Conservation (phyloP, 768 basidiomycete species). For the Tylopilus felleus region DNA sequence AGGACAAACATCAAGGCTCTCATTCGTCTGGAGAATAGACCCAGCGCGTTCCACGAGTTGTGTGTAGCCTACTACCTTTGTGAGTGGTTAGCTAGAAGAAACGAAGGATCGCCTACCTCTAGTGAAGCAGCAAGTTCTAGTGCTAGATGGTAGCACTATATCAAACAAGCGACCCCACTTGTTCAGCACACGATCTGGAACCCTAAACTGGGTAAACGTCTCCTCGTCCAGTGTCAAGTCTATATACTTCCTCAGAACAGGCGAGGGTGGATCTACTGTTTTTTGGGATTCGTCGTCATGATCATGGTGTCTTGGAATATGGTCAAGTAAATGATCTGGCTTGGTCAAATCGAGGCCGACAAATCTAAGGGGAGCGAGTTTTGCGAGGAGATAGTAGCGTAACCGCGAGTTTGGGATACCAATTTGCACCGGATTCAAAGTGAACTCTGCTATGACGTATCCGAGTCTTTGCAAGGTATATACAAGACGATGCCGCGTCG, state of each 20-base stretch:
- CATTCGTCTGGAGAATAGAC: slow-evolving; percentile 72
- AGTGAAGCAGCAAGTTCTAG: slow-evolving; percentile 76
- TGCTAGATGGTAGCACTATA: slow-evolving; percentile 62
- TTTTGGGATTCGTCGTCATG: slow-evolving; percentile 8
- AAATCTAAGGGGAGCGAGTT: slow-evolving; percentile 42
- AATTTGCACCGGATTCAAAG: slow-evolving; percentile 74
- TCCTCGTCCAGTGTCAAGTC: slow-evolving; percentile 8
- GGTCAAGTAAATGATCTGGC: slow-evolving; percentile 38
- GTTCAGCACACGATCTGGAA: slow-evolving; percentile 59
- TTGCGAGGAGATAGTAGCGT: slow-evolving; percentile 78
- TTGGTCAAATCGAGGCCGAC: slow-evolving; percentile 14
- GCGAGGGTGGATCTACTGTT: neutral
- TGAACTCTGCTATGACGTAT: slow-evolving; percentile 57
- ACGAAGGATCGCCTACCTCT: slow-evolving; percentile 43
- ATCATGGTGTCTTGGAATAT: slow-evolving; percentile 15
- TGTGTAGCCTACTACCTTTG: slow-evolving; percentile 57
- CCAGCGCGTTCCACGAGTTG: slow-evolving; percentile 75
- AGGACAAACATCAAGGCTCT: slow-evolving; percentile 54
- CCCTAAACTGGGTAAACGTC: slow-evolving; percentile 27
- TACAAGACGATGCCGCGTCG: slow-evolving; percentile 55
- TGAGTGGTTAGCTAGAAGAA: neutral
- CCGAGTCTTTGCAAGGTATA: slow-evolving; percentile 49
- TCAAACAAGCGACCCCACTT: slow-evolving; percentile 84
- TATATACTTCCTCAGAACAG: neutral
- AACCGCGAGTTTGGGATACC: slow-evolving; percentile 80